These are phyloP conservation scores for Nemania bipapillata DNA, from an alignment of 2,329 filamentous ascomycete species.

Conservation along the genomic window DNA sequence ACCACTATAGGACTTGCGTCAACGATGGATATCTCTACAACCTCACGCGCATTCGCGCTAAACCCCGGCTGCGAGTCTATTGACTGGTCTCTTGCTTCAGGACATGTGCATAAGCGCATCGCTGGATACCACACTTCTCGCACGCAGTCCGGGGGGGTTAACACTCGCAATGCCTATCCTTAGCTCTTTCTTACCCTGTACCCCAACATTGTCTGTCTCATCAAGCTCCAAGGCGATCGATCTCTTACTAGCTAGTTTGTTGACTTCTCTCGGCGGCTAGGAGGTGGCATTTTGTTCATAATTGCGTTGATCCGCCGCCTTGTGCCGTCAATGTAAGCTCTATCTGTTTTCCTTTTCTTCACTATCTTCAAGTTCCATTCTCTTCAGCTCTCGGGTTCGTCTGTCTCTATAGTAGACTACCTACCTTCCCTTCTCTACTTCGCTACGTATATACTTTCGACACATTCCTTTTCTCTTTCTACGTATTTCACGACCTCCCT, in stretches of 20 bases:
- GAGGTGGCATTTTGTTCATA: constrained; percentile 28
- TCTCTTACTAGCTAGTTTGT: neutral
- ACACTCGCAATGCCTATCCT: constrained; percentile 44
- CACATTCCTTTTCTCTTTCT: constrained; percentile 34
- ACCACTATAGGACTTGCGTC: constrained; percentile 12
- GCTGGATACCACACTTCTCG: constrained; percentile 32
- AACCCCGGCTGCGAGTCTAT: constrained; percentile 26
- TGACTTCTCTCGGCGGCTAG: constrained; percentile 28
- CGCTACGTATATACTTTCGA: constrained; percentile 35
- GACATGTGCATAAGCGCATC: constrained; percentile 43
- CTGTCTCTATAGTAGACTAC: constrained; percentile 23
- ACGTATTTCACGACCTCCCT: constrained; percentile 24
- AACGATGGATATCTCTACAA: neutral
- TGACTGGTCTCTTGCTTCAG: constrained; percentile 32
- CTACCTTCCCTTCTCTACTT: constrained; percentile 29
- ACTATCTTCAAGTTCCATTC: constrained; percentile 9
- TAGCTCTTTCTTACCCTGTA: constrained; percentile 34
- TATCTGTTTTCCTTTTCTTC: constrained; percentile 24
- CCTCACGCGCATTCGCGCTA: constrained; percentile 9
- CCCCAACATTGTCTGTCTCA: too few species aligned
- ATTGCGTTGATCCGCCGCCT: constrained; percentile 10
- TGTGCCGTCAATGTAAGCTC: constrained; percentile 6
- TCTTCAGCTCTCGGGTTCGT: constrained; percentile 7
- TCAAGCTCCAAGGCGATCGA: constrained; percentile 10
- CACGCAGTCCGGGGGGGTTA: constrained; percentile 33